Conservation (phyloP, 768 basidiomycete species). For the Neoboletus magnificus region DNA sequence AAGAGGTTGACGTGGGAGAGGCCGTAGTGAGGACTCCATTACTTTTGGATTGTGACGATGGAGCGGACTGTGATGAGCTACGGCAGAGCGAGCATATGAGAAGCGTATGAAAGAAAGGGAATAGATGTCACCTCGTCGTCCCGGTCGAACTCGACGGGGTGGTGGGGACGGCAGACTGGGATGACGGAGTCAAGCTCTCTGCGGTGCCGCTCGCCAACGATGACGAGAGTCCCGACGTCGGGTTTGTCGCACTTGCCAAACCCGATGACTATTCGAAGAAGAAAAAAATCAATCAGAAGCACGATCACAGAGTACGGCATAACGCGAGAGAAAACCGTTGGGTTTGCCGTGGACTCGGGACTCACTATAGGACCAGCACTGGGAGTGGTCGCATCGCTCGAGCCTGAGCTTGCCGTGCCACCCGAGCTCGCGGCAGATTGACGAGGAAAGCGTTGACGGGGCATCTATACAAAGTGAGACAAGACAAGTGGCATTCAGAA, state of each 20-base stretch:
- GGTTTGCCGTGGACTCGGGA: too few relatives aligned
- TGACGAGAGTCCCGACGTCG: not conserved
- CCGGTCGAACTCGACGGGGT: slow-evolving; percentile 1
- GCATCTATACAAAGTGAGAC: not conserved
- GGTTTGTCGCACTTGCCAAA: not conserved
- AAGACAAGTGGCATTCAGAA: not conserved
- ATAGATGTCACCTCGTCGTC: slow-evolving; percentile 14
- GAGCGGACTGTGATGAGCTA: slow-evolving; percentile 4
- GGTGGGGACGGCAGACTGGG: not conserved
- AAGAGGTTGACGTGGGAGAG: not conserved
- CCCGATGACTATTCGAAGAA: not conserved
- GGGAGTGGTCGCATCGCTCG: not conserved
- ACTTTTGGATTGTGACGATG: not conserved
- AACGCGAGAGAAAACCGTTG: too few relatives aligned
- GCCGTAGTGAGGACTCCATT: not conserved
- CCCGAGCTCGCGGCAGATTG: not conserved
- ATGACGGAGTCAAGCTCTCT: not conserved
- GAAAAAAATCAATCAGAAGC: not conserved
- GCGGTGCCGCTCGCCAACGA: not conserved
- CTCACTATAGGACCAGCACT: not conserved
- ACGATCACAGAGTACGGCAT: not conserved
- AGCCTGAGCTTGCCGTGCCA: not conserved
- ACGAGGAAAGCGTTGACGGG: not conserved
- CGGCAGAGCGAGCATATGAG: not conserved
- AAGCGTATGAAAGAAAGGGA: not conserved